A percentile compares a stretch with the other conserved stretches of the same genome.
These are phyloP conservation scores for Colletotrichum scovillei DNA, from an alignment of 2,329 filamentous ascomycete genomes.

Conservation along the genomic window DNA sequence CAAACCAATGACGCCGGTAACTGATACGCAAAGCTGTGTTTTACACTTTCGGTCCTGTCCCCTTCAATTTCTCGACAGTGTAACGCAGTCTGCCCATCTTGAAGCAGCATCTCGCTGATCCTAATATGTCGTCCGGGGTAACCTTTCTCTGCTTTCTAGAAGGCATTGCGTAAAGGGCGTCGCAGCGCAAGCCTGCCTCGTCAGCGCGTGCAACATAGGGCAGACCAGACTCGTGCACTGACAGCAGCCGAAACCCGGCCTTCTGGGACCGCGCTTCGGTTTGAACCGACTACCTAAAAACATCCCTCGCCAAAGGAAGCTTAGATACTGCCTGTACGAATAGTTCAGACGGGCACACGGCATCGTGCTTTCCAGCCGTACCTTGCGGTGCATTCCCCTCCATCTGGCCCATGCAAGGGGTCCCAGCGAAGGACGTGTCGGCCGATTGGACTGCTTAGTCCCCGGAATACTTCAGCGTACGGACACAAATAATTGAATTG, in stretches of 20 bases:
- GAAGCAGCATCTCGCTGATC: slow-evolving; percentile 24
- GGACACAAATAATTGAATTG: background rate
- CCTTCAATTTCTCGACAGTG: slow-evolving; percentile 24
- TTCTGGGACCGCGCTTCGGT: slow-evolving; percentile 15
- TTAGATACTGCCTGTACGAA: slow-evolving; percentile 10
- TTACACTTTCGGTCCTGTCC: slow-evolving; percentile 12
- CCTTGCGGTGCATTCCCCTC: background rate
- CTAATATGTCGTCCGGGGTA: slow-evolving; percentile 22
- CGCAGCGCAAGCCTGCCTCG: background rate
- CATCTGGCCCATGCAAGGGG: slow-evolving; percentile 17
- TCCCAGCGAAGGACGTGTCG: background rate
- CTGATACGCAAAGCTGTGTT: background rate
- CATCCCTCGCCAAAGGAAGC: background rate
- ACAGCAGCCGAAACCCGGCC: slow-evolving; percentile 14
- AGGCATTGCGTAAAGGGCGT: slow-evolving; percentile 1
- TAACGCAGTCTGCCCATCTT: slow-evolving; percentile 5
- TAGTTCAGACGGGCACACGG: slow-evolving; percentile 22
- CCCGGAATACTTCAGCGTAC: background rate
- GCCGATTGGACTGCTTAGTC: background rate
- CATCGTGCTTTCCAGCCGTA: background rate
- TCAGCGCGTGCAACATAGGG: slow-evolving; percentile 1
- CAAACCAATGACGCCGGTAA: background rate
- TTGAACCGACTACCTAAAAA: slow-evolving; percentile 13
- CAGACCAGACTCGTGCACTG: slow-evolving; percentile 8
- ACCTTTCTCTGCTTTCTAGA: background rate